Evolutionary conservation across 345 rosid species (phyloP).

Genomic region (Mangifera indica): DNA sequence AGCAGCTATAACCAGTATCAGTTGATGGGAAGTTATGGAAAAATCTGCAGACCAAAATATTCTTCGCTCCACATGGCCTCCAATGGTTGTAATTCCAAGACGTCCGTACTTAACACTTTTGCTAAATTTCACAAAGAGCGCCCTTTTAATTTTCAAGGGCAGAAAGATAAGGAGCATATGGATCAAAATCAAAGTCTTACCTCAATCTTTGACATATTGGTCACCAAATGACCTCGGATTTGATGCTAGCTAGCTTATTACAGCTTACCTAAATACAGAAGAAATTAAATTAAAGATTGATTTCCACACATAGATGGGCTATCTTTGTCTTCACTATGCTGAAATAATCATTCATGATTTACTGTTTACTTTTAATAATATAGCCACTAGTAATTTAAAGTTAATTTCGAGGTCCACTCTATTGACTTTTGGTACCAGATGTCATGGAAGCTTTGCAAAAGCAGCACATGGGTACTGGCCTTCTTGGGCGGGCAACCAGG

Average conservation of each 20-base stretch:
- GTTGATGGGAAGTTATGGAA: not conserved
- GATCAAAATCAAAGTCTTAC: conserved; percentile 7
- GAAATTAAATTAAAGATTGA: conserved; percentile 4
- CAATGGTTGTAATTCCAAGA: not conserved
- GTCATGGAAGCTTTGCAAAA: conserved; percentile 5
- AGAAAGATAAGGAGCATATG: not conserved
- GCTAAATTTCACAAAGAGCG: not conserved
- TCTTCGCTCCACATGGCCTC: conserved; percentile 13
- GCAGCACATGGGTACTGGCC: conserved; percentile 11
- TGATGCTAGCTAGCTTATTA: conserved; percentile 8
- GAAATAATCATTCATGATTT: conserved; percentile 23
- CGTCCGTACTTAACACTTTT: not conserved
- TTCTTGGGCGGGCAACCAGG: too few species aligned
- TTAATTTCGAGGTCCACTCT: conserved; percentile 22
- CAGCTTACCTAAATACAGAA: conserved; percentile 16
- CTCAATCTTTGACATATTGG: conserved; percentile 21
- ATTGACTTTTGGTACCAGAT: conserved; percentile 32
- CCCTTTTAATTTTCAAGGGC: not conserved
- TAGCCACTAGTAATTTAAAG: not conserved
- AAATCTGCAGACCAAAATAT: not conserved
- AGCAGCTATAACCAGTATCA: not conserved
- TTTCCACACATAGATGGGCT: not conserved
- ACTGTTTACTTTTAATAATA: conserved; percentile 7
- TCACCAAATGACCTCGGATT: conserved; percentile 11
- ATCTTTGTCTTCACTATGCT: not conserved